Conservation (phyloP, 805 yeast species). For the Priceomyces castillae region DNA sequence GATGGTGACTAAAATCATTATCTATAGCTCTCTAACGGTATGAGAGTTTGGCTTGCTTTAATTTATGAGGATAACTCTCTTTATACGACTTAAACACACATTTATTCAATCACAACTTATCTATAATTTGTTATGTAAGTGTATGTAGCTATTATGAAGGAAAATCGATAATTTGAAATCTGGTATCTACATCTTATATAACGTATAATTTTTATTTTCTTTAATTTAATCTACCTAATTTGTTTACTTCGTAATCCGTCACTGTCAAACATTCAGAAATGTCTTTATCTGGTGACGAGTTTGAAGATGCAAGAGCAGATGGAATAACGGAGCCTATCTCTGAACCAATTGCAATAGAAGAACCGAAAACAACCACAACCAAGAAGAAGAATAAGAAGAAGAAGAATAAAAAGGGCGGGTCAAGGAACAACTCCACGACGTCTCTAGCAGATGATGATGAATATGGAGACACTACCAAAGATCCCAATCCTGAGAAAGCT, state of each 20-base stretch:
- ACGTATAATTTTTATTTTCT: background rate
- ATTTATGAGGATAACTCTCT: too few species aligned
- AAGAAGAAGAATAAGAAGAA: constrained; percentile 12
- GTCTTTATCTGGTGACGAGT: constrained; percentile 18
- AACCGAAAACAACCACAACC: constrained; percentile 1
- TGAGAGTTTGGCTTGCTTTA: too few species aligned
- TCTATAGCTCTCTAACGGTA: too few species aligned
- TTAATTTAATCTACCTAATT: background rate
- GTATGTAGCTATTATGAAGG: too few species aligned
- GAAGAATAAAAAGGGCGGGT: constrained; percentile 7
- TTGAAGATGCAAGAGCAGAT: constrained; percentile 18
- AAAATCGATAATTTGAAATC: background rate
- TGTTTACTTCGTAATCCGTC: background rate
- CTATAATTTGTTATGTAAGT: too few species aligned
- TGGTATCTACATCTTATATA: background rate
- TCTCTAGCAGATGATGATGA: background rate
- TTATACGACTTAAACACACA: too few species aligned
- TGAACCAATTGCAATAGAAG: constrained; percentile 2
- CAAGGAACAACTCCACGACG: constrained; percentile 5
- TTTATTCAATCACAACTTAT: too few species aligned
- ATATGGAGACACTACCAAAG: background rate
- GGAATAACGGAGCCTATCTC: background rate
- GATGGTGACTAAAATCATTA: too few species aligned
- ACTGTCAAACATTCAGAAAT: background rate
- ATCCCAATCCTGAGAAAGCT: background rate